A percentile compares a stretch with the other conserved stretches of the same genome.
These are phyloP conservation scores for Chenopodium album DNA, from an alignment of 148 eudicot genomes.

Conservation along the genomic window DNA sequence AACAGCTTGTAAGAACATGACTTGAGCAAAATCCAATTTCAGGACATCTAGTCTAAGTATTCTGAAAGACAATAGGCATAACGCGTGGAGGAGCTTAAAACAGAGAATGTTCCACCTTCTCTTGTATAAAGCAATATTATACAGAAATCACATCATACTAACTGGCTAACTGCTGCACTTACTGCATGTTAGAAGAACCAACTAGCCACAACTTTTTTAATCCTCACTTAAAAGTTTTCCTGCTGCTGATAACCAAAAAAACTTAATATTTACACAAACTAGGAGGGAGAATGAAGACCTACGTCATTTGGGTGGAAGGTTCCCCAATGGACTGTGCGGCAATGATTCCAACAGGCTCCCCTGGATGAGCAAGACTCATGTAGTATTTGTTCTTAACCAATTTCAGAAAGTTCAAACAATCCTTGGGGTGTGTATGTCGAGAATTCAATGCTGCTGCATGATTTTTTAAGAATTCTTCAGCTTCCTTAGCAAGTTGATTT, in stretches of 20 bases:
- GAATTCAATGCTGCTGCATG: constrained; percentile 11
- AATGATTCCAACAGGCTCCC: constrained; percentile 97
- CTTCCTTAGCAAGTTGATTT: constrained; percentile 49
- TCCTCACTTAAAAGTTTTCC: not conserved
- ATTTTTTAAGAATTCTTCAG: constrained; percentile 35
- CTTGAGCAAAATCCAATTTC: too few relatives aligned
- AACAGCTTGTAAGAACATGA: too few relatives aligned
- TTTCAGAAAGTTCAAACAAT: constrained; percentile 45
- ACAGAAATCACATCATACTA: too few relatives aligned
- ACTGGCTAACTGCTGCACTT: too few relatives aligned
- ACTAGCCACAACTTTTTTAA: too few relatives aligned
- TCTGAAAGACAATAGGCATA: too few relatives aligned
- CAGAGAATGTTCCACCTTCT: too few relatives aligned
- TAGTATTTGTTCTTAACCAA: constrained; percentile 73
- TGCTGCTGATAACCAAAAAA: not conserved
- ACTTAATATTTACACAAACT: not conserved
- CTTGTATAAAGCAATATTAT: too few relatives aligned
- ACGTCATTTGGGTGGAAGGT: constrained; percentile 99
- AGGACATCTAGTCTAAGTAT: too few relatives aligned
- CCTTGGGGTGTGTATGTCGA: constrained; percentile 26
- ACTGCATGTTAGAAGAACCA: too few relatives aligned
- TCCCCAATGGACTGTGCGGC: constrained; percentile 97
- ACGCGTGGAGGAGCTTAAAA: too few relatives aligned
- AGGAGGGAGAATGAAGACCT: constrained; percentile 28
- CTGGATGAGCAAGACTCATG: constrained; percentile 84